Percentiles rank a stretch among this genome's conserved stretches.
Conservation (phyloP, 2,329 filamentous ascomycete genomes). For the Ophiosphaerella narmari region DNA sequence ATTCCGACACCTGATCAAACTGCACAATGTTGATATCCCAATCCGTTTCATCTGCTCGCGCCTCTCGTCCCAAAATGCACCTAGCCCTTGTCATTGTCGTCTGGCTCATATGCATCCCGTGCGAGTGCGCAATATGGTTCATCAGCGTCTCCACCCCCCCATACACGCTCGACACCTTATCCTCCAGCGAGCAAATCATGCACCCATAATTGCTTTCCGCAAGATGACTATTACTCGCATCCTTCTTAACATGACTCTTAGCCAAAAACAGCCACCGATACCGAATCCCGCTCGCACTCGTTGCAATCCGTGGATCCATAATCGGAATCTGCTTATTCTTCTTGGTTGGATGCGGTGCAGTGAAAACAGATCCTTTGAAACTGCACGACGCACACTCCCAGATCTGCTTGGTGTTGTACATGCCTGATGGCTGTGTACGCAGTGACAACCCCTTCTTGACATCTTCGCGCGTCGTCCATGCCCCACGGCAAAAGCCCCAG, state of each 20-base stretch:
- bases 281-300: neutral
- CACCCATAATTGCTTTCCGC: conserved; percentile 42
- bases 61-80: conserved; percentile 43
- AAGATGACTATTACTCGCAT: conserved; percentile 5
- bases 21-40: conserved; percentile 46
- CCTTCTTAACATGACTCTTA: conserved; percentile 39
- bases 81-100: conserved; percentile 35
- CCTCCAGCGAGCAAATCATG: conserved; percentile 41
- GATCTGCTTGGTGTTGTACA: conserved; percentile 40
- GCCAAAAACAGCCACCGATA: conserved; percentile 35
- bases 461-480: conserved; percentile 44
- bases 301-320: conserved; percentile 33
- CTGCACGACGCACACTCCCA: conserved; percentile 43
- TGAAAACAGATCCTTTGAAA: conserved; percentile 40
- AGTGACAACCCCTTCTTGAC: conserved; percentile 36
- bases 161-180: conserved; percentile 39
- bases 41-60: conserved; percentile 33
- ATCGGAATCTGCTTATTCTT: conserved; percentile 34
- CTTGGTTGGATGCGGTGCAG: conserved; percentile 25
- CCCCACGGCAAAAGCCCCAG: conserved; percentile 50
- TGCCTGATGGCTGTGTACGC: conserved; percentile 38
- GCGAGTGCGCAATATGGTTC: conserved; percentile 44
- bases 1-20: conserved; percentile 17
- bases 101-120: conserved; percentile 37
- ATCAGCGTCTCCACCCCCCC: conserved; percentile 47